Evolutionary conservation across 2,329 filamentous ascomycete genomes (phyloP).

Genomic region (Penicillium sp.): DNA sequence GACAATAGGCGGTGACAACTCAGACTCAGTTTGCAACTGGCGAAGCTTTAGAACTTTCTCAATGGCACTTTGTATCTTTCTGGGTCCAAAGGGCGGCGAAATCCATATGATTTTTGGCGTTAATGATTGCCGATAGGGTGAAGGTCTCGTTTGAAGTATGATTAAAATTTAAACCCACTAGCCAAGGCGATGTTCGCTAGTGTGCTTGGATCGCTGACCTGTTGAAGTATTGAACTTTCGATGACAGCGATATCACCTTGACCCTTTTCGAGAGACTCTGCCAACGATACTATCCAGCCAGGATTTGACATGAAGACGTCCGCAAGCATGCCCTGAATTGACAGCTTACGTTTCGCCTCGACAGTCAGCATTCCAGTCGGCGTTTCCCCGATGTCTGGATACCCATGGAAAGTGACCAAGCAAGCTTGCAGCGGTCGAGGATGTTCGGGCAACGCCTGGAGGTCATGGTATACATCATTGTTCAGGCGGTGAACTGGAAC

Average conservation of each 20-base stretch:
- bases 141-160: slow-evolving; percentile 21
- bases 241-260: slow-evolving; percentile 34
- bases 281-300: slow-evolving; percentile 31
- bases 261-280: slow-evolving; percentile 25
- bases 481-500: slow-evolving; percentile 26
- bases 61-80: slow-evolving; percentile 28
- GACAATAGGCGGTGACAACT: background rate
- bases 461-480: too few species aligned
- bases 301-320: slow-evolving; percentile 27
- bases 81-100: slow-evolving; percentile 36
- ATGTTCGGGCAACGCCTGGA: background rate
- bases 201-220: slow-evolving; percentile 9
- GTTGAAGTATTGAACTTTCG: slow-evolving; percentile 29
- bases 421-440: slow-evolving; percentile 21
- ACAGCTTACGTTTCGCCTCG: slow-evolving; percentile 35
- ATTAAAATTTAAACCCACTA: slow-evolving; percentile 24
- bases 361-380: slow-evolving; percentile 27
- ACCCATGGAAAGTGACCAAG: slow-evolving; percentile 33
- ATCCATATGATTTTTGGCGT: slow-evolving; percentile 27
- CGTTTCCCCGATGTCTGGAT: slow-evolving; percentile 24
- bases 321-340: slow-evolving; percentile 30
- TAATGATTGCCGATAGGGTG: background rate
- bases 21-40: background rate
- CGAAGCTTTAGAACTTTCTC: slow-evolving; percentile 12
- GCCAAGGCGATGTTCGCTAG: slow-evolving; percentile 3